Conservation (phyloP, 345 rosid species). For the Gossypium arboreum region DNA sequence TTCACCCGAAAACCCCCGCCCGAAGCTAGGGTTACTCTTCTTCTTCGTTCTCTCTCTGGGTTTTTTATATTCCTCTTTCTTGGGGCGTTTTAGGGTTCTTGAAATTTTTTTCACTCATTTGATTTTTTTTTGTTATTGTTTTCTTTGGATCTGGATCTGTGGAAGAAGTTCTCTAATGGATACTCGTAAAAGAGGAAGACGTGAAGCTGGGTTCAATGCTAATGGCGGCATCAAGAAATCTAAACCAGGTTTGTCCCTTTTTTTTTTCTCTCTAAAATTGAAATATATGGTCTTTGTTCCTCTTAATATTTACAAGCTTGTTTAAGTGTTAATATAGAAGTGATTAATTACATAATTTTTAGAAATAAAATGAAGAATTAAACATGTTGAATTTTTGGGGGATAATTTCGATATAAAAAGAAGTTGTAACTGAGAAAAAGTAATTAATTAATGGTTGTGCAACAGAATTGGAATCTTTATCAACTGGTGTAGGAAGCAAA, state of each 20-base stretch:
- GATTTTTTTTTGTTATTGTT: neutral
- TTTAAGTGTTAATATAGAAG: neutral
- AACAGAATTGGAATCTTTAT: slow-evolving; percentile 71
- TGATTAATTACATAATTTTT: neutral
- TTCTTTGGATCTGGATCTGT: slow-evolving; percentile 34
- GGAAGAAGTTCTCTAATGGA: slow-evolving; percentile 35
- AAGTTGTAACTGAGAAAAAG: slow-evolving; percentile 33
- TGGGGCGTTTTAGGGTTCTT: neutral
- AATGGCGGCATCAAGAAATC: slow-evolving; percentile 74
- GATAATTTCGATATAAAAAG: neutral
- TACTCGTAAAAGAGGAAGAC: slow-evolving; percentile 65
- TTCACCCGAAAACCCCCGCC: slow-evolving; percentile 8
- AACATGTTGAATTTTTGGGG: neutral
- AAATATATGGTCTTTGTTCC: neutral
- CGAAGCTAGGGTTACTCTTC: slow-evolving; percentile 35
- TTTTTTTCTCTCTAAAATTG: neutral
- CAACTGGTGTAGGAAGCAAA: slow-evolving; percentile 98
- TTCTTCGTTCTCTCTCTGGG: neutral
- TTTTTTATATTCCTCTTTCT: neutral
- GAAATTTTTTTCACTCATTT: neutral
- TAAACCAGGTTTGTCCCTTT: slow-evolving; percentile 40
- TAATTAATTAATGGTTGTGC: slow-evolving; percentile 66
- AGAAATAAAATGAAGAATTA: neutral
- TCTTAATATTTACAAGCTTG: neutral
- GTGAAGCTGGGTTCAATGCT: slow-evolving; percentile 44